Percentiles rank a stretch among this genome's conserved stretches.
phyloP scores from a whole-genome alignment of 2,329 filamentous ascomycete genomes.

The Penicillium concentricum region DNA sequence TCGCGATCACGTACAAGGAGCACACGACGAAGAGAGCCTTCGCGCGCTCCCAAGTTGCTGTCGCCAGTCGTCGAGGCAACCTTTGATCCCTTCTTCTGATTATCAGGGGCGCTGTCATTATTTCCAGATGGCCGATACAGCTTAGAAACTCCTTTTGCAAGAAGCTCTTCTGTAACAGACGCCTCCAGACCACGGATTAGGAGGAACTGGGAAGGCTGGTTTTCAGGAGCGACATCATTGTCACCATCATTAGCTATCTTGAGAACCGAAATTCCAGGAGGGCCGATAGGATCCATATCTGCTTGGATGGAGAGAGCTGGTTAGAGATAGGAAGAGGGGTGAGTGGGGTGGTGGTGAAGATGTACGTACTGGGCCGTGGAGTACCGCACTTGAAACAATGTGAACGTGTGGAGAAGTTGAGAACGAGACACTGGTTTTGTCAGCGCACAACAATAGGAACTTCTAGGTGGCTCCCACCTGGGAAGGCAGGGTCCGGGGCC shows the following conservation, averaged over 20 bases:
- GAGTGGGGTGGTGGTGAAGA: neutral
- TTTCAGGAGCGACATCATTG: conserved; percentile 55
- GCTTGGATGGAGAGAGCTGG: conserved; percentile 12
- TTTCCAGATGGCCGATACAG: conserved; percentile 60
- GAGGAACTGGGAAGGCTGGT: conserved; percentile 70
- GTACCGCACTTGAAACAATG: conserved; percentile 61
- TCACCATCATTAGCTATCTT: conserved; percentile 54
- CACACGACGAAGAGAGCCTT: conserved; percentile 72
- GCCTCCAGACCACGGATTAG: conserved; percentile 70
- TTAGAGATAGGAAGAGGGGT: conserved; percentile 10
- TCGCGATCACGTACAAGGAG: conserved; percentile 72
- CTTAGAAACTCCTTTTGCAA: conserved; percentile 71
- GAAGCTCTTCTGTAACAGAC: conserved; percentile 68
- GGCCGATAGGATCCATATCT: conserved; percentile 31
- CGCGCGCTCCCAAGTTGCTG: conserved; percentile 66
- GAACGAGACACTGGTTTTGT: conserved; percentile 50
- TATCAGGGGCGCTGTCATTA: conserved; percentile 33
- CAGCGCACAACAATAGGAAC: neutral
- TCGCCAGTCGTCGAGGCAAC: conserved; percentile 57
- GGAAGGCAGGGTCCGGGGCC: neutral
- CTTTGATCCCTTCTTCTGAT: conserved; percentile 49
- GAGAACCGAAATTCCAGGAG: conserved; percentile 40
- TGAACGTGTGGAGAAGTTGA: conserved; percentile 57
- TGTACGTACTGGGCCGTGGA: conserved; percentile 50
- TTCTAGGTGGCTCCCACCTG: neutral